Base-by-base conservation (phyloP, 164 flowering plant species). In the Magnolia officinalis region DNA sequence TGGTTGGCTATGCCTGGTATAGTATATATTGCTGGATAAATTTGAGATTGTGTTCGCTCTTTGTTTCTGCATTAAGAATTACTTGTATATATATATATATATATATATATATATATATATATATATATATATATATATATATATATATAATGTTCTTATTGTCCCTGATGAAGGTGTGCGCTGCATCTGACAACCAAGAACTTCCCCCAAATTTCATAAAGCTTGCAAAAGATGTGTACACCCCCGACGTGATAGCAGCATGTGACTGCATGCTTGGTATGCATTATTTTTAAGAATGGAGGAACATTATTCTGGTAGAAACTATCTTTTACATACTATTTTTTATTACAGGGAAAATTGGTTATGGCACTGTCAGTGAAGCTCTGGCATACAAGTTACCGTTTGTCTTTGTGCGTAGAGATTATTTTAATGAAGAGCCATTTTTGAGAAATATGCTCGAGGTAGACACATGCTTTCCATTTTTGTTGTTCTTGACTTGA, bases 181-280 rank as follows among this genome's bases (percentile, higher is more conserved):
- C 95, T 75, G 97, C 96, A 76, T 92, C 97, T 71, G 93, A 92
- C 8, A 85, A 77, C 63, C 88, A 90, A 76, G 91, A 88, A 64
- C 92, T 94, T 84, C 98, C 98, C n/a, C 87, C 92, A 61, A 94
- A 89, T 78, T 96, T 92, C 67, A 78, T 89, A 59, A 92, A 82
- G 88, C 95, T 96, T 76, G 86, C 95, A 58, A 94, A 89, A 87
- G 94, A 96, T 88, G 92, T 80, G 11, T 96, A 92, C 76, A 96
- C 98, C 49, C 98, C 99, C 79, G 98, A 96, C 84, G 24, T 92
- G 69, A 96, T 94, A 67, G 97, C 98, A 66, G 97, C 99, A 67
- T 92, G 95, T 79, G 99, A 96, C 77, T 92, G 98, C 84, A 96
- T 96, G 99, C 98, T 96, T 79, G 99, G 99, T 96, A 80, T 13